A percentile compares a stretch with the other conserved stretches of the same genome.
These are phyloP conservation scores for Acacia concinna DNA, from an alignment of 331 rosid species.

Conservation along the genomic window DNA sequence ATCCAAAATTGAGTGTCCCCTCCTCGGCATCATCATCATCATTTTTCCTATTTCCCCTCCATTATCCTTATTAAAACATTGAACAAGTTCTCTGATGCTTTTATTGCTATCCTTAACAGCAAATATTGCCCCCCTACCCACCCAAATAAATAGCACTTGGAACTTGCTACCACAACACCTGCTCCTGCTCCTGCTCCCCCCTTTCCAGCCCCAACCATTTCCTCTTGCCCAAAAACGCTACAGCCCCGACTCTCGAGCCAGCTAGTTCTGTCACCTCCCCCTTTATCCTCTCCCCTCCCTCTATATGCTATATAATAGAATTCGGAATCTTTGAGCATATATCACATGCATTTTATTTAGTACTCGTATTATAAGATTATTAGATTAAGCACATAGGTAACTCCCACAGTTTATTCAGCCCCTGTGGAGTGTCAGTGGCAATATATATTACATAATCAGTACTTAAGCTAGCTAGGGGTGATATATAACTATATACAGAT, in stretches of 20 bases:
- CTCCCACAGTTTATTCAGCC: neutral
- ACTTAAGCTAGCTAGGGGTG: neutral
- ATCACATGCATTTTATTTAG: neutral
- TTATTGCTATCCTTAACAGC: constrained; percentile 23
- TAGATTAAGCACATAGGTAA: neutral
- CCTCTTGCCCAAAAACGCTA: neutral
- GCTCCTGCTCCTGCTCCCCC: neutral
- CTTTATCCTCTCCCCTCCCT: neutral
- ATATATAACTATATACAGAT: neutral
- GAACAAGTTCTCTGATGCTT: neutral
- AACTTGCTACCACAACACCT: neutral
- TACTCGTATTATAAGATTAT: neutral
- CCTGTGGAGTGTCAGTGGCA: neutral
- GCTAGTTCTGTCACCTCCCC: neutral
- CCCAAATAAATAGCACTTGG: constrained; percentile 21
- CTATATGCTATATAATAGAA: neutral
- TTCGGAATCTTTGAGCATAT: neutral
- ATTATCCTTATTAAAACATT: neutral
- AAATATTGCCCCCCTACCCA: neutral
- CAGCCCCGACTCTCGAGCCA: neutral
- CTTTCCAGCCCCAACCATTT: neutral
- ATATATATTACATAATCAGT: neutral
- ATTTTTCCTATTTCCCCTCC: neutral
- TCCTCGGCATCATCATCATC: neutral
- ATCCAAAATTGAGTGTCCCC: neutral